Evolutionary conservation across 768 basidiomycete species (phyloP), one percentile per base, ranked within the genome.

Genomic region (Clathrus columnatus): DNA sequence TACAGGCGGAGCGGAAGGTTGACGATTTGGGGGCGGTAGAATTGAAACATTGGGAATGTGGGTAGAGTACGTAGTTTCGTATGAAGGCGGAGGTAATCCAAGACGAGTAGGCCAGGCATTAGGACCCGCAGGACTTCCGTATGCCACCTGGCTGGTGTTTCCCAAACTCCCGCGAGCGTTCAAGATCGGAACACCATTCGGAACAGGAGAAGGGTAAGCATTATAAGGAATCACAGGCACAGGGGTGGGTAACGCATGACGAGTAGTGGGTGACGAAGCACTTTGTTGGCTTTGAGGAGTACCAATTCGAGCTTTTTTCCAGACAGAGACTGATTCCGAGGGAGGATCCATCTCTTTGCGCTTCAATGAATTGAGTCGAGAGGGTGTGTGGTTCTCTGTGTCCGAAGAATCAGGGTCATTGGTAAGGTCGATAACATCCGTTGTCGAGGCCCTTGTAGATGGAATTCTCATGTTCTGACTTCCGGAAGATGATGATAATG

Each of bases 381-480:
- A 69, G 10, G 54, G 61, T 14, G 55, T 52, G 18, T 67, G 58
- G 51, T 75, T 78, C 20, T 92, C 91, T 11, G 87, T 86, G 36
- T 36, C 36, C 11, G 36, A 36, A 36, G 11, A 11, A 55, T 89
- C 86, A 21, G 82, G 81, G 63, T 90, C 87, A 58, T 84, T 71
- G 2, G 92, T 93, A 57, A 95, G 71, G 65, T 95, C 92, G 60
- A 94, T 93, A 44, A 94, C 83, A 60, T 80, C 76, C 11, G 72
- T 69, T 21, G 62, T 64, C 51, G 69, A 69, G 26, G 61, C 61
- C 7, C 65, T 48, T 52, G 59, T 69, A 17, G 44, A 44, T 18
- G 51, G 48, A 8, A 23, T 17, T 7, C 30, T n/a, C 8, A 18
- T 41, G 17, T 18, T 10, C 29, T 44, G 20, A 57, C 67, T 62